Evolutionary conservation across 2,329 filamentous ascomycete species (phyloP).

Genomic region (Acephala macrosclerotiorum): DNA sequence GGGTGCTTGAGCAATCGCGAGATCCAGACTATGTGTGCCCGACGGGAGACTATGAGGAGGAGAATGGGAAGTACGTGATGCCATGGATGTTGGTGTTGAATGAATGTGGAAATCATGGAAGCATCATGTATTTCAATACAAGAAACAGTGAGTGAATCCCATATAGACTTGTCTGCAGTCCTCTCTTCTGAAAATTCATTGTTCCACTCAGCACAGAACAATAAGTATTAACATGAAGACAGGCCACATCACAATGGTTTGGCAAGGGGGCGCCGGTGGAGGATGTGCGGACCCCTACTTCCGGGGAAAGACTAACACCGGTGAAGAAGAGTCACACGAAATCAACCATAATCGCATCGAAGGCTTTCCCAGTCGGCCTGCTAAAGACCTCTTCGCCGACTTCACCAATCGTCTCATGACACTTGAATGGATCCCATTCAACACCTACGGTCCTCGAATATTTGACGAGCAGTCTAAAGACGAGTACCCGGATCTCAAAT

Average conservation of each 20-base stretch:
- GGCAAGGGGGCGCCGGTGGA: neutral
- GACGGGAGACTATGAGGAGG: slow-evolving; percentile 19
- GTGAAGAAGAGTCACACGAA: neutral
- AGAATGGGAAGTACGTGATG: slow-evolving; percentile 33
- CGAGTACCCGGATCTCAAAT: slow-evolving; percentile 9
- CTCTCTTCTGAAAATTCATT: neutral
- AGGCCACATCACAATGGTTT: slow-evolving; percentile 18
- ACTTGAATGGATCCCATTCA: slow-evolving; percentile 27
- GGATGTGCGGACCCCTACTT: neutral
- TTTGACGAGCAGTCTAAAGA: neutral
- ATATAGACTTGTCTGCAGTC: neutral
- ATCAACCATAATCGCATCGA: slow-evolving; percentile 19
- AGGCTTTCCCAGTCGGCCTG: slow-evolving; percentile 17
- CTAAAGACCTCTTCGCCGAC: slow-evolving; percentile 21
- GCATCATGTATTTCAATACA: slow-evolving; percentile 34
- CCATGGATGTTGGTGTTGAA: slow-evolving; percentile 33
- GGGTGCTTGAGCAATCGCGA: slow-evolving; percentile 16
- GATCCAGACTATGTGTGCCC: slow-evolving; percentile 20
- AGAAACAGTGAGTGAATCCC: slow-evolving; percentile 27
- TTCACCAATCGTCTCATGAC: slow-evolving; percentile 21
- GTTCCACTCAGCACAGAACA: neutral
- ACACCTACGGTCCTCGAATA: neutral
- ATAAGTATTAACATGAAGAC: neutral
- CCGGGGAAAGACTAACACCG: neutral
- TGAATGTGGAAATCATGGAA: slow-evolving; percentile 33